These are phyloP conservation scores for Exophiala dermatitidis DNA, from an alignment of 2,329 filamentous ascomycete species.

Conservation along the genomic window DNA sequence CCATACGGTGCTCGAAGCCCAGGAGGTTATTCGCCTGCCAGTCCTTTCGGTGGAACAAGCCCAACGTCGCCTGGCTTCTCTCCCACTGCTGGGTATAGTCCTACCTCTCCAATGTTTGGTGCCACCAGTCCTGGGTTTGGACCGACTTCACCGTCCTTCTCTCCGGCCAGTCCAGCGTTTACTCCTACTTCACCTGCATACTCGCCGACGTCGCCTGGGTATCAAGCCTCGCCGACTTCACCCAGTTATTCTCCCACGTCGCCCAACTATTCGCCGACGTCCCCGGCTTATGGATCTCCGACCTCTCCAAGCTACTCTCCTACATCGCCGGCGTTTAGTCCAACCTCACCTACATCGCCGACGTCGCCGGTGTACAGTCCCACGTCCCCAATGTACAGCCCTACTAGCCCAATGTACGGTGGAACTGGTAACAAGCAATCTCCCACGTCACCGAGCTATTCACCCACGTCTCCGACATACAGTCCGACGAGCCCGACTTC, in stretches of 20 bases:
- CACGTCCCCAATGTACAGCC: constrained; percentile 53
- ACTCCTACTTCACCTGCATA: constrained; percentile 68
- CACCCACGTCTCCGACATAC: constrained; percentile 55
- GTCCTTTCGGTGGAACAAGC: constrained; percentile 64
- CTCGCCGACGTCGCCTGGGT: constrained; percentile 60
- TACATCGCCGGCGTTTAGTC: constrained; percentile 57
- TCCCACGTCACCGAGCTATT: constrained; percentile 50
- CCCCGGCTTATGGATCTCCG: constrained; percentile 38
- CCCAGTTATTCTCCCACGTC: constrained; percentile 57
- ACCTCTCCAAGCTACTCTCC: constrained; percentile 52
- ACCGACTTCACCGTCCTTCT: constrained; percentile 48
- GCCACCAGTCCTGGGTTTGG: constrained; percentile 50
- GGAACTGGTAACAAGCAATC: constrained; percentile 36
- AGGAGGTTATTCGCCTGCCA: constrained; percentile 56
- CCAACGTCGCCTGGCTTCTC: constrained; percentile 63
- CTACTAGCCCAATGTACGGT: constrained; percentile 45
- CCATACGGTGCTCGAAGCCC: constrained; percentile 64
- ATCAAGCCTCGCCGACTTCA: constrained; percentile 62
- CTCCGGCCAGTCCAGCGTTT: constrained; percentile 48
- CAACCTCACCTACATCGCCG: constrained; percentile 59
- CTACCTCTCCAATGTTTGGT: constrained; percentile 62
- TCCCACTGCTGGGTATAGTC: constrained; percentile 60
- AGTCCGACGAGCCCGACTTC: constrained; percentile 54
- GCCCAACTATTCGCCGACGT: constrained; percentile 52
- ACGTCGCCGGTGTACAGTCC: constrained; percentile 63